Base-by-base conservation (phyloP, 352 stramenopile species). In the Pythium sukuiense region DNA sequence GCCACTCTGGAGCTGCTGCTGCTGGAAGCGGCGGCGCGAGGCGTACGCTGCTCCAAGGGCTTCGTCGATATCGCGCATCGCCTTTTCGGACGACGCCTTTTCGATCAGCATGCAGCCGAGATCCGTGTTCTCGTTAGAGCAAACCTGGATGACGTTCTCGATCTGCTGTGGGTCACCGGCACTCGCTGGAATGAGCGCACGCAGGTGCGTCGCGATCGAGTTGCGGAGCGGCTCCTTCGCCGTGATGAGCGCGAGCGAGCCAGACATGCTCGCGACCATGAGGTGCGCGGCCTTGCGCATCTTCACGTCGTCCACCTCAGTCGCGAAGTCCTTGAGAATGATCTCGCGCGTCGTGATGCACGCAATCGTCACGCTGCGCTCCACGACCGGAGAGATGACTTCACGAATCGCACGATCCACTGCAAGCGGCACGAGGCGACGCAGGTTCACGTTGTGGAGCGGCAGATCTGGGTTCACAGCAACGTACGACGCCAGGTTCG, bases 311-410 rank as follows among this genome's bases (percentile, higher is more conserved):
- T 96, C 88, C 6, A 71, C 80, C 71, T 99, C 97, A 54, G 97
- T 98, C n/a, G 96, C 96, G 85, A 99, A 99, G 70, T 99, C 98
- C 73, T 99, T 99, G 3, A 98, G 81, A n/a, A 99, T 96, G 55
- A 99, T 92, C 71, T 99, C 96, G 35, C 87, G 85, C 26, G 96
- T 98, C 7, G 98, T 99, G 65, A 99, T 99, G 74, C 96, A 99
- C 37, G 97, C 98, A 76, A 99, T 99, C 6, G 96, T 99, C 24
- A 99, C 97, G 71, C 94, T 99, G 53, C 97, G 93, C 76, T 99
- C 97, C 20, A 99, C 97, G 26, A 99, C 97, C 7, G 97, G 96
- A 69, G 98, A 97, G 59, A 99, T 99, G 27, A 99, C 98, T 79
- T 99, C 97, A 45, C 97, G 90, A 76, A 99, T 99, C 6, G 97